Evolutionary conservation across 2,329 filamentous ascomycete species (phyloP), one percentile per base, ranked within the genome.

Genomic region (Aureobasidium sp.): DNA sequence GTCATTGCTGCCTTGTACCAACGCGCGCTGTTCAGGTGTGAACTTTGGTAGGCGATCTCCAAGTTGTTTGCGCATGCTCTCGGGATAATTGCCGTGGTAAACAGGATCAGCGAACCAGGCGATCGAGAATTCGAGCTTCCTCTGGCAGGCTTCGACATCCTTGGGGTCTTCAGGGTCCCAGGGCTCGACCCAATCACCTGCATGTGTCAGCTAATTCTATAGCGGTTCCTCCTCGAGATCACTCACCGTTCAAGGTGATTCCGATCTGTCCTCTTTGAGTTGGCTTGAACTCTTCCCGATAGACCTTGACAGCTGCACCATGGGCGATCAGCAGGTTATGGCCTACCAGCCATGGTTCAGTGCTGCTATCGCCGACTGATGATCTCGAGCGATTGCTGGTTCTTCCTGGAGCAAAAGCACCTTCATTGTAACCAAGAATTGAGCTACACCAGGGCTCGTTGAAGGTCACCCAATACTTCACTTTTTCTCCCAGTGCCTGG

Each of bases 381-480:
- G 82, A 90, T 79, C 86, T 89, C 63, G 72, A 81, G 65, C 89
- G 84, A 75, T 94, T 86, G 67, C 88, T 91, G 7, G 86, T 90
- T 70, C 84, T 86, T n/a, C 91, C 91, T 1, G 91, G 91, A 11
- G 91, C 91, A 71, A 92, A 91, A 64, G 85, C 78, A 32, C 91
- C 91, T 45, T 82, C 84, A 70, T 82, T 88, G 76, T 93, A 94
- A 41, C 90, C 90, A 45, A 94, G 81, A 64, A 94, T 86, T 58
- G 87, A 85, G 65, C 85, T 89, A 76, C 90, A 95, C 85, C 89
- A 94, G 3, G 91, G 91, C 78, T 65, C 64, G 73, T 94, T 94
- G 77, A 93, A 91, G 30, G 90, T 94, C 73, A 92, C 90, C 91
- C 91, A 96, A 76, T 90, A 82, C 78, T 91, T 90, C 69, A 91